Percentiles rank a stretch among this genome's conserved stretches.
These are phyloP conservation scores for Tuber calosporum DNA, from an alignment of 495 filamentous ascomycete species.

Conservation along the genomic window DNA sequence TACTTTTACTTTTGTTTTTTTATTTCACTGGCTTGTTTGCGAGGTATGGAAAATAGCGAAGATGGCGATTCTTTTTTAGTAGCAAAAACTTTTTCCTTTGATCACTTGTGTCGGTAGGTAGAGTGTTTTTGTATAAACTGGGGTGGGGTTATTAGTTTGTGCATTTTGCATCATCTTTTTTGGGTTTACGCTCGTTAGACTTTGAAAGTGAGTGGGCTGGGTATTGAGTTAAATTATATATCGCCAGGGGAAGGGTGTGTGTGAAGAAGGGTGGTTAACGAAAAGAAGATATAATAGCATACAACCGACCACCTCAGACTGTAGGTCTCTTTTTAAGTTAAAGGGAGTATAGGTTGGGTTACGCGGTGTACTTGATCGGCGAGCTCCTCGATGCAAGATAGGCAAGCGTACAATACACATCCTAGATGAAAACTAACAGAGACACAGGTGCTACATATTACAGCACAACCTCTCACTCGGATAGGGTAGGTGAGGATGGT, in stretches of 20 bases:
- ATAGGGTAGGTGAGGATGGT: neutral
- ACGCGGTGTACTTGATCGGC: neutral
- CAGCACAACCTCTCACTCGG: neutral
- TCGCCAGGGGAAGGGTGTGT: neutral
- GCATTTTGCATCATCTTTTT: neutral
- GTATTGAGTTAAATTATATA: neutral
- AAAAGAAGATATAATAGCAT: neutral
- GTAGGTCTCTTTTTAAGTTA: neutral
- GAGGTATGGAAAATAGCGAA: neutral
- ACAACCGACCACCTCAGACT: neutral
- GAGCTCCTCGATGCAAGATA: neutral
- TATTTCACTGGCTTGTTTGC: neutral
- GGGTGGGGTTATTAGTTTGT: neutral
- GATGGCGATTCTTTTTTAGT: neutral
- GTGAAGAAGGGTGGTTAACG: neutral
- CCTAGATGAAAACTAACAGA: neutral
- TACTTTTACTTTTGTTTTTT: neutral
- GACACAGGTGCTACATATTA: neutral
- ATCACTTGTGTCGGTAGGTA: neutral
- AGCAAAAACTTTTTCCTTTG: neutral
- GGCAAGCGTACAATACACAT: neutral
- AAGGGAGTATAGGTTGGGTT: neutral
- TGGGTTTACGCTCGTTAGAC: slow-evolving; percentile 1
- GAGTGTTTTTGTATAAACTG: neutral
- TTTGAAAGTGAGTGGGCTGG: neutral